Conservation (phyloP, 176 grass and related monocot genomes). For the Aechmea fasciata region DNA sequence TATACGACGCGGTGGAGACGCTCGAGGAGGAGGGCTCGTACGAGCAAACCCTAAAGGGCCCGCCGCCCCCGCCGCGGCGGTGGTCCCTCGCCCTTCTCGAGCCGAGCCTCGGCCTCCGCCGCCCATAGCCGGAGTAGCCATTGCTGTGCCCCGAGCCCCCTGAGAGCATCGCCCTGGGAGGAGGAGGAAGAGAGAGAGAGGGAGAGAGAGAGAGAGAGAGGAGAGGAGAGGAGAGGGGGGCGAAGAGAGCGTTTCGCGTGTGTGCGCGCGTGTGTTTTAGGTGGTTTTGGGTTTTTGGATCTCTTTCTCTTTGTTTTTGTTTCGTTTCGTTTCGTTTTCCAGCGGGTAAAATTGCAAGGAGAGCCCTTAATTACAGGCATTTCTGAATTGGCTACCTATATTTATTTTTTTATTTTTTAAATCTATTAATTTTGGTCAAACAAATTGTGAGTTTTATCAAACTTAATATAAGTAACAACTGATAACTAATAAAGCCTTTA, state of each 20-base stretch:
- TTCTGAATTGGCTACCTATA: too few species aligned
- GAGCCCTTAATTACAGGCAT: too few species aligned
- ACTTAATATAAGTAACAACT: too few species aligned
- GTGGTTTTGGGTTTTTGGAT: too few species aligned
- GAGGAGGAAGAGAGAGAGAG: not conserved
- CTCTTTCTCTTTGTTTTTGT: too few species aligned
- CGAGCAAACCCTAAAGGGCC: slow-evolving; percentile 35
- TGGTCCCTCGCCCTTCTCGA: not conserved
- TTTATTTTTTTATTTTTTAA: too few species aligned
- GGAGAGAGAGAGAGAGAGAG: slow-evolving; percentile 4
- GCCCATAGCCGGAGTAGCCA: slow-evolving; percentile 36
- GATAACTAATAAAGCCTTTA: too few species aligned
- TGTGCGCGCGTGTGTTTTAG: not conserved
- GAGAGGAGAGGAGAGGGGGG: slow-evolving; percentile 11
- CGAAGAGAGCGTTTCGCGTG: slow-evolving; percentile 1
- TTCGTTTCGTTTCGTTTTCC: too few species aligned
- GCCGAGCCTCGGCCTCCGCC: slow-evolving; percentile 37
- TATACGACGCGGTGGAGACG: slow-evolving; percentile 9
- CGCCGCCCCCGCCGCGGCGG: not conserved
- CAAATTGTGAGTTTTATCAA: too few species aligned
- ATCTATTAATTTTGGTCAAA: too few species aligned
- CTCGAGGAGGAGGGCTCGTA: slow-evolving; percentile 10
- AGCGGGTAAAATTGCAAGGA: too few species aligned
- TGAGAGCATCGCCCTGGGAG: slow-evolving; percentile 33
- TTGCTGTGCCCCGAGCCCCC: slow-evolving; percentile 46